Base-by-base conservation (phyloP, 176 grass and related monocot genomes). In the Aegilops umbellulata region DNA sequence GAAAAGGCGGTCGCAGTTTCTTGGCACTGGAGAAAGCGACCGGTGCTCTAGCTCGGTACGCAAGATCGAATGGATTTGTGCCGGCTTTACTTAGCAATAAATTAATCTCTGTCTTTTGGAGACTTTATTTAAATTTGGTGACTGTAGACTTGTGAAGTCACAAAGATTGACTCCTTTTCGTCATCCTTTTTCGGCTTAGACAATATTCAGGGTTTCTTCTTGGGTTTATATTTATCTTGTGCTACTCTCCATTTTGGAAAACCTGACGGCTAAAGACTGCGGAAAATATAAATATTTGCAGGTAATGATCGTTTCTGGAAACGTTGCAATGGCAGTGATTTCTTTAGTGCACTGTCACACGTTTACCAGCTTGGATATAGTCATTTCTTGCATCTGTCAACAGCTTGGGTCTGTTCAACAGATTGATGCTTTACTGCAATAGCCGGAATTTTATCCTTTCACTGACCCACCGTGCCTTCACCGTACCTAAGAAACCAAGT, bases 151-250 rank as follows among this genome's bases (percentile, higher is more conserved):
- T 26, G 19, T 84, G 26, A 46, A 46, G 44, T 86, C 46, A 64
- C 74, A 63, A 7, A 80, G 69, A 76, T 77, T 76, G 87, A 84
- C 87, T 69, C 79, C 3, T 69, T 82, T 82, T 2, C 12, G 25
- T 30, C 5, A 15, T 17, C 15, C 4, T 16, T 49, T 17, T 17
- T 51, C 5, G 15, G 23, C 51, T 80, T 73, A 35, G 23, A 47
- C 23, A 74, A 1, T 30, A 3, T 73, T 74, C 39, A 74, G 39
- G 47, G 23, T 26, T 39, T 16, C 1, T 51, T 15, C 13, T 16
- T 9, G 31, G 70, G 3, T 22, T 16, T 71, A 70, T 49, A 51
- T 26, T 26, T 24, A 74, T 74, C 23, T 26, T 49, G 14, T 51
- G 24, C 42, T 75, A 44, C 38, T 58, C 6, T 58, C 65, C 74